Base-by-base conservation (phyloP, 257 asterid species). In the Fraxinus quadrangulata region DNA sequence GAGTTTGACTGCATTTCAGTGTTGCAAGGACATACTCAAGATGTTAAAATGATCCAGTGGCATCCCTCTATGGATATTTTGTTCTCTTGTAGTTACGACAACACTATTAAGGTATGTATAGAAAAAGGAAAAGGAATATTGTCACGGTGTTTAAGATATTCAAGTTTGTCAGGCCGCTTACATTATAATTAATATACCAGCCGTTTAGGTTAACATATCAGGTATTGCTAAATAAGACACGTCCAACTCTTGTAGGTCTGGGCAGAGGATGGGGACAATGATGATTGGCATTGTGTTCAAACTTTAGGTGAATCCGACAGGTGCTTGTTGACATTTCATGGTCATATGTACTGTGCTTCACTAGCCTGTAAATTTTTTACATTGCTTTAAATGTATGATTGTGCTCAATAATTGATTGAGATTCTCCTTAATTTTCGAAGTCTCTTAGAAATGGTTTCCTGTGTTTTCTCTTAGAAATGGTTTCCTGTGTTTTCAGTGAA, bases 1-100 rank as follows among this genome's bases (percentile, higher is more conserved):
- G 98, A 96, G 82, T 92, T 87, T 69, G 97, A 96, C 2, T 87
- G 89, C 76, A 82, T 81, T 47, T 78, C 94, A 13, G 95, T 93
- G 72, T 87, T 96, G 88, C 94, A 87, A 88, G 96, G 93, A 42
- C 97, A 93, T 80, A 85, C 90, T 7, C 91, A 93, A 79, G 98
- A 96, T 85, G 99, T 92, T 79, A 93, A 96, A 87, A 93, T 93
- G 96, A 94, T 92, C 34, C 85, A 85, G 59, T 96, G 98, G 98
- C 97, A 87, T 86, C 98, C 97, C 2, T 67, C 81, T 17, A 42
- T 83, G 86, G 94, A 93, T 89, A 78, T 90, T 71, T 82, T 92
- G 76, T 87, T 93, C 81, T 92, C 99, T 3, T 93, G 97, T 80
- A 89, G 99, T 88, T 92, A 92, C 67, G 98, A 96, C 85, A 89